A percentile compares a stretch with the other conserved stretches of the same genome.
These are phyloP conservation scores for Saturnispora serradocipensis DNA, from an alignment of 805 yeast species.

Conservation along the genomic window DNA sequence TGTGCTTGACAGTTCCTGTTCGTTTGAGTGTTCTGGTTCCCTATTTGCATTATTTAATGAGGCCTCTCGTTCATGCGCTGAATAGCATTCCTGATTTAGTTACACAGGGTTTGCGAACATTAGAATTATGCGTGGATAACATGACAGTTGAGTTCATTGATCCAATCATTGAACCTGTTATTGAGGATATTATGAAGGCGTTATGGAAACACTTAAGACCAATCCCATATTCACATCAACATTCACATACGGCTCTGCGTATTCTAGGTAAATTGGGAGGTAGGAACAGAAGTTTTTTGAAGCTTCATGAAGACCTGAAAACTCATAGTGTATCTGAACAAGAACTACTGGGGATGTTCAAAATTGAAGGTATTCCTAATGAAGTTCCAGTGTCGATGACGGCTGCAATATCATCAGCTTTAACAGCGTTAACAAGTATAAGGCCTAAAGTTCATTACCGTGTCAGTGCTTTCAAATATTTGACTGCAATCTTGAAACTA, in stretches of 20 bases:
- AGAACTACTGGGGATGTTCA: conserved; percentile 59
- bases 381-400: conserved; percentile 69
- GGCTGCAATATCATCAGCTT: conserved; percentile 73
- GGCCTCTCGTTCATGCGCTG: conserved; percentile 84
- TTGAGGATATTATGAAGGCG: conserved; percentile 89
- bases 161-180: conserved; percentile 93
- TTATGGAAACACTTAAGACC: conserved; percentile 88
- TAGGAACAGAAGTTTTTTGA: conserved; percentile 77
- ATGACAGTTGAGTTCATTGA: conserved; percentile 94
- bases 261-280: conserved; percentile 96
- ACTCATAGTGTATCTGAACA: conserved; percentile 47
- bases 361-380: conserved; percentile 56
- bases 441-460: conserved; percentile 57
- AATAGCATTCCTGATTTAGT: conserved; percentile 87
- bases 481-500: conserved; percentile 56
- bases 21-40: conserved; percentile 90
- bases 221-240: conserved; percentile 88
- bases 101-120: conserved; percentile 87
- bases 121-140: conserved; percentile 93
- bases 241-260: conserved; percentile 88
- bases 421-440: conserved; percentile 63
- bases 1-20: conserved; percentile 94
- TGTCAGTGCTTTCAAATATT: conserved; percentile 65
- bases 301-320: conserved; percentile 60
- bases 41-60: conserved; percentile 76